phyloP scores from a whole-genome alignment of 2,329 filamentous ascomycete species.

The Pseudocercospora vitis region DNA sequence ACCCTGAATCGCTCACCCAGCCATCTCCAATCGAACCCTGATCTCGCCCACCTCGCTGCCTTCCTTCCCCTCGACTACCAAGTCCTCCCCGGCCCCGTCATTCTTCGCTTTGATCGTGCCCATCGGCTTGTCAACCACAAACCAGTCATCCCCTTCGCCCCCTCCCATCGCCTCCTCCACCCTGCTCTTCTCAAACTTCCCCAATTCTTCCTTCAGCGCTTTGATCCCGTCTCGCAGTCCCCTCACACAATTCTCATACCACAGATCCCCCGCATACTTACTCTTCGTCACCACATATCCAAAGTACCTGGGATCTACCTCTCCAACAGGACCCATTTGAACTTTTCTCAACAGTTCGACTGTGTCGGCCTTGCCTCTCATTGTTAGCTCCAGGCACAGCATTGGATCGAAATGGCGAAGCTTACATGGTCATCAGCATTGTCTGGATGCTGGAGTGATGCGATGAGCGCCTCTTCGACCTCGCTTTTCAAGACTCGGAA shows the following conservation, averaged over 20 bases:
- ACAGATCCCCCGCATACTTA: constrained; percentile 6
- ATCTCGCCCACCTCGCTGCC: background rate
- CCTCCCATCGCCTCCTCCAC: background rate
- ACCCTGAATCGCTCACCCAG: background rate
- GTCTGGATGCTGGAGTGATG: background rate
- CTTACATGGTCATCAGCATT: background rate
- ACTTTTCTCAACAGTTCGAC: background rate
- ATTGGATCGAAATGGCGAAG: too few relatives aligned
- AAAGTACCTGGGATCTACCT: background rate
- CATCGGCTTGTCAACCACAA: background rate
- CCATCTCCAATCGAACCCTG: background rate
- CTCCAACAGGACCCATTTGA: background rate
- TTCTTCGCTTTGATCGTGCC: too few relatives aligned
- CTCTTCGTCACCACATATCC: background rate
- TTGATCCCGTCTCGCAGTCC: background rate
- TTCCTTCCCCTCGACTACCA: background rate
- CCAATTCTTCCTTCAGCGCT: background rate
- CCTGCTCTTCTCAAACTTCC: background rate
- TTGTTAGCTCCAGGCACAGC: too few relatives aligned
- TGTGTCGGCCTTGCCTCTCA: background rate
- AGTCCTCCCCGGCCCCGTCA: too few relatives aligned
- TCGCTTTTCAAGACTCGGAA: background rate
- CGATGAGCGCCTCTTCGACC: background rate
- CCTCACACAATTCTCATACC: background rate
- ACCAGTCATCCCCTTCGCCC: constrained; percentile 6